Base-by-base conservation (phyloP, 192 early-diverging fungal genomes). In the Spizellomyces sp. region DNA sequence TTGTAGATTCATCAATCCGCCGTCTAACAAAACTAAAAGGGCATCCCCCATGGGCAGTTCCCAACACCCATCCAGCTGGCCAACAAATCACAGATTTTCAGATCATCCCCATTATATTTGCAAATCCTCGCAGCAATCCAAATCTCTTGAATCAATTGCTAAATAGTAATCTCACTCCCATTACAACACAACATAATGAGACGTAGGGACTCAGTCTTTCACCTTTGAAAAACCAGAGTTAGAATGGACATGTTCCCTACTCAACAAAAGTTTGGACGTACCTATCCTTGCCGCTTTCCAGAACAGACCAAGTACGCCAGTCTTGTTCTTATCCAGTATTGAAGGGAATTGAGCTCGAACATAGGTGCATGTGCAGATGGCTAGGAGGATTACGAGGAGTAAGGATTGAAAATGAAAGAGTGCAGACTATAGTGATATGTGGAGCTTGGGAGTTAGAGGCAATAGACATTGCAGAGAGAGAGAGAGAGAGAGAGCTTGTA, bases 281-380 rank as follows among this genome's bases (percentile, higher is more conserved):
- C 90, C 92, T 77, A 99, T 93, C 72, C 95, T 85, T 36, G 95
- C 95, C 15, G 88, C 85, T 77, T 99, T 99, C 95, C 95, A 99
- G 70, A 99, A 91, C 57, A 98, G 76, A 15, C 96, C 95, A 41
- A 93, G 74, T 27, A 96, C 66, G 83, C 95, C 95, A 55, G 89
- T 87, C 81, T 96, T 96, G 82, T 96, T 96, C 63, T 88, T 83
- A 77, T 94, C 94, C 5, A 98, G 72, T 19, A 95, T 76, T 42
- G 87, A 85, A 48, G 94, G 94, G 66, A 94, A 93, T 75, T 98
- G 94, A 14, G 93, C 89, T 48, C 91, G 87, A 58, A 99, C 69
- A 77, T 95, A 98, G 8, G 94, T 94, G 81, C 94, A 98, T n/a
- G 96, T 99, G 80, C 96, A 99, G 71, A 99, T 98, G 48, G 91